These are phyloP conservation scores for Parachaetomium inaequale DNA, from an alignment of 495 filamentous ascomycete genomes.

Conservation along the genomic window DNA sequence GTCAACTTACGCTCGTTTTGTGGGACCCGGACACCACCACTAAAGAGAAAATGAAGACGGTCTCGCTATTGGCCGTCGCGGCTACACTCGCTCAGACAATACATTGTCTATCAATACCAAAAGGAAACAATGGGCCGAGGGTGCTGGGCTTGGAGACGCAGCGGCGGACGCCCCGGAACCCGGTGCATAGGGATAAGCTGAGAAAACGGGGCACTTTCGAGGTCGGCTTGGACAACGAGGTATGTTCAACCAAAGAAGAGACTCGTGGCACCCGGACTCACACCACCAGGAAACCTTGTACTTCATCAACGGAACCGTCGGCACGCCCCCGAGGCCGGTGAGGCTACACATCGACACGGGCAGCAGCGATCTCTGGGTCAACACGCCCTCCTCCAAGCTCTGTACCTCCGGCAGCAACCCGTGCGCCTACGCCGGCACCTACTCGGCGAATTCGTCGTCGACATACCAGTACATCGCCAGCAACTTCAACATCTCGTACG, in stretches of 20 bases:
- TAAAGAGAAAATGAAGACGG: conserved; percentile 22
- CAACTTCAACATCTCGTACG: conserved; percentile 89
- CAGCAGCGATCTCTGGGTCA: conserved; percentile 88
- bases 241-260: conserved; percentile 19
- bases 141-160: conserved; percentile 49
- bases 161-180: conserved; percentile 41
- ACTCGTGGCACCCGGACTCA: not conserved
- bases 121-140: conserved; percentile 30
- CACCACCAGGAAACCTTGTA: conserved; percentile 58
- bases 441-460: conserved; percentile 70
- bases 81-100: conserved; percentile 22
- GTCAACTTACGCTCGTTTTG: conserved; percentile 3
- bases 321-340: conserved; percentile 64
- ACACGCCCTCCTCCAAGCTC: conserved; percentile 59
- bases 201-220: conserved; percentile 42
- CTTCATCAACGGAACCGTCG: conserved; percentile 66
- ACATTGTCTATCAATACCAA: conserved; percentile 20
- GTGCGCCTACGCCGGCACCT: conserved; percentile 62
- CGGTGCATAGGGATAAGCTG: conserved; percentile 42
- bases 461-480: conserved; percentile 72
- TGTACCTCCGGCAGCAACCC: conserved; percentile 48
- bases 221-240: conserved; percentile 49
- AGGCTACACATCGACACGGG: conserved; percentile 74
- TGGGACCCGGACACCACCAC: not conserved
- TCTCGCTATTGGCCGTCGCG: conserved; percentile 21